Percentiles rank a stretch among this genome's conserved stretches.
These are phyloP conservation scores for Chlorophyllum brunneum DNA, from an alignment of 768 basidiomycete genomes.

Conservation along the genomic window DNA sequence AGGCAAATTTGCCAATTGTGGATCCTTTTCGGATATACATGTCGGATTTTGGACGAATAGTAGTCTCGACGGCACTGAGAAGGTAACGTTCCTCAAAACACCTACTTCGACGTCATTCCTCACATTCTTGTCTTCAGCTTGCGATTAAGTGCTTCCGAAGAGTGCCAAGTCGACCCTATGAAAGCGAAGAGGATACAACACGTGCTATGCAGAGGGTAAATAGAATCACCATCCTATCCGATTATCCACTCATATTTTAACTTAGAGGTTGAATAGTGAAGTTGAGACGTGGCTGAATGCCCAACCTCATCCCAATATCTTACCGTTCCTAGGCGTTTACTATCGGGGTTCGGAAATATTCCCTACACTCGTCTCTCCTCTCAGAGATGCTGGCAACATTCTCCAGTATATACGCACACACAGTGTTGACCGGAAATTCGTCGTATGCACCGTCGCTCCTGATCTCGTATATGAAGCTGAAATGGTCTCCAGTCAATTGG, in stretches of 20 bases:
- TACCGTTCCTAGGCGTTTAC: background rate
- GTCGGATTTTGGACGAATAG: background rate
- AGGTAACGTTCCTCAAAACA: background rate
- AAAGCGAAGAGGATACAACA: background rate
- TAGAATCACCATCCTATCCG: background rate
- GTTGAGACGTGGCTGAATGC: background rate
- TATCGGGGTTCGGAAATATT: background rate
- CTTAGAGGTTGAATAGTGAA: background rate
- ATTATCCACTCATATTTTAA: background rate
- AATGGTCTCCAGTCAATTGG: background rate
- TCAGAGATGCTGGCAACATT: conserved; percentile 1
- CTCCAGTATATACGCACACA: background rate
- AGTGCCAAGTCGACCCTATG: background rate
- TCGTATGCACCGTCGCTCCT: background rate
- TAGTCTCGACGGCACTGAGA: background rate
- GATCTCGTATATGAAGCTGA: background rate
- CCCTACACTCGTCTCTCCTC: conserved; percentile 7
- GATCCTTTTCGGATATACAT: conserved; percentile 5
- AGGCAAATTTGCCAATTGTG: background rate
- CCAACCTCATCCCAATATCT: conserved; percentile 1
- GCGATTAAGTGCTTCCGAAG: conserved; percentile 1
- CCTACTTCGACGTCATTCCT: too few relatives aligned
- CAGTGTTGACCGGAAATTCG: background rate
- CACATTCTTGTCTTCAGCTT: too few relatives aligned
- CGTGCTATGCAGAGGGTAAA: background rate